Evolutionary conservation across 441 rosid species (phyloP).

Genomic region (Gossypium gossypioides): DNA sequence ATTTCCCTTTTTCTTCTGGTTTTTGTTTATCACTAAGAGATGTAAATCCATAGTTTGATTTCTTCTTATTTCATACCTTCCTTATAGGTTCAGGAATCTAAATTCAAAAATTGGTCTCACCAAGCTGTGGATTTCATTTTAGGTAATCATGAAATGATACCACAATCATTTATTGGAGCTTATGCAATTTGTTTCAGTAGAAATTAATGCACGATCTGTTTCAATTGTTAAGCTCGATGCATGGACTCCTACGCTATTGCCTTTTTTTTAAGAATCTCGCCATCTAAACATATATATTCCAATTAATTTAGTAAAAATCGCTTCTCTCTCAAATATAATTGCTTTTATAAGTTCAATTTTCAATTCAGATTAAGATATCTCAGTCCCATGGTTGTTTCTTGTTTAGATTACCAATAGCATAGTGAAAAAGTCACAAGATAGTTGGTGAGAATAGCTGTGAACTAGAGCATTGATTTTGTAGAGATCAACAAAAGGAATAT

Average conservation of each 20-base stretch:
- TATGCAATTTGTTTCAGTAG: conserved; percentile 2
- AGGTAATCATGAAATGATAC: conserved; percentile 30
- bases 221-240: neutral
- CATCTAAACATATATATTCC: neutral
- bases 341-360: neutral
- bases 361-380: neutral
- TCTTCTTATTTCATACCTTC: conserved; percentile 2
- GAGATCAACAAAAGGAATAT: neutral
- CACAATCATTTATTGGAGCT: neutral
- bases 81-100: conserved; percentile 41
- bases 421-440: neutral
- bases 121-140: conserved; percentile 75
- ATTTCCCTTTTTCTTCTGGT: neutral
- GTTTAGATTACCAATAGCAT: neutral
- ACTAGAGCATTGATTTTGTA: neutral
- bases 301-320: neutral
- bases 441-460: neutral
- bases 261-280: neutral
- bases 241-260: neutral
- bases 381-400: neutral
- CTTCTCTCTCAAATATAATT: neutral
- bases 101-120: conserved; percentile 76
- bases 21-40: neutral
- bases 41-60: neutral
- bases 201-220: neutral